Base-by-base conservation (phyloP, 495 filamentous ascomycete genomes). In the Tuber brumale region DNA sequence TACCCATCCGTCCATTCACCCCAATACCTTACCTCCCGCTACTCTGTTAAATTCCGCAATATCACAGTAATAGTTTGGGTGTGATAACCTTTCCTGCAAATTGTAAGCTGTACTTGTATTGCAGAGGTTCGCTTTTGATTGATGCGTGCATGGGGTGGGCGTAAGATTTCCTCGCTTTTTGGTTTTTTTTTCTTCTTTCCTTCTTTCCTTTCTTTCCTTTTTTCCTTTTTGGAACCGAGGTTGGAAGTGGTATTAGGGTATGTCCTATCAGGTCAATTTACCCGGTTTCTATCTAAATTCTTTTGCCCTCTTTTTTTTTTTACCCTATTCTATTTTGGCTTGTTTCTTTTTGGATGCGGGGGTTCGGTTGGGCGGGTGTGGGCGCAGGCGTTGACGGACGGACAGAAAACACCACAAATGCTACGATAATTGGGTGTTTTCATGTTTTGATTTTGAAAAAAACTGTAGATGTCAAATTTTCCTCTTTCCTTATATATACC, bases 41-140 rank as follows among this genome's bases (percentile, higher is more conserved):
- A 35, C 57, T 35, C 57, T 66, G 57, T 66, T 66, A 66, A 66
- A 66, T 66, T 35, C 57, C 57, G 57, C 57, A 14, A 66, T 66
- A 66, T 66, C 57, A 66, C 3, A 66, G 57, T 66, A 35, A 66
- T 66, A 35, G 57, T 66, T 35, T 66, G 57, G 57, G 57, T 16
- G 10, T 66, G 57, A 35, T 35, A 18, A 35, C 27, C 57, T 66
- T 66, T 66, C 57, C 7, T 35, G 57, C 27, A 66, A 66, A 66
- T 66, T 66, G 57, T 66, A 66, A 66, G 27, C 14, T 66, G 57
- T 66, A 66, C 57, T 66, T 66, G 57, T 66, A 35, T 66, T 27
- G 57, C 57, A 31, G 57, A 66, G 57, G 57, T 35, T 66, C 57
- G 6, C 57, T 66, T 66, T 66, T 35, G 57, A 66, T 66, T 66